Evolutionary conservation across 495 filamentous ascomycete species (phyloP).

Genomic region (Tuber aestivum): DNA sequence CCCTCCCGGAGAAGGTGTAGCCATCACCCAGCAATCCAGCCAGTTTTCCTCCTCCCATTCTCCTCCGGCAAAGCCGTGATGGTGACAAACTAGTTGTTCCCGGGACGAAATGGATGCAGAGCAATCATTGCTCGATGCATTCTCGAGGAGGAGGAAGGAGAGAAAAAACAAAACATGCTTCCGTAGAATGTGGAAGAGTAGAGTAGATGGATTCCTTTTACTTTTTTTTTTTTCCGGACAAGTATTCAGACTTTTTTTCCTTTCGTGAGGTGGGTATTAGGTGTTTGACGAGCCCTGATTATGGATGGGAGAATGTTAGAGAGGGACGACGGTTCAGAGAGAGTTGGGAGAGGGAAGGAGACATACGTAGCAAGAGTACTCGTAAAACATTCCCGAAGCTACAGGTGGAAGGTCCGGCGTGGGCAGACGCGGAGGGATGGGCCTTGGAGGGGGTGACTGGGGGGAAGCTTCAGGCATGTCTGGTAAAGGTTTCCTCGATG

Average conservation of each 20-base stretch:
- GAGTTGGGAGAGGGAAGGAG: not conserved
- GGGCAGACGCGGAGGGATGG: conserved; percentile 22
- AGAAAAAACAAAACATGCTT: not conserved
- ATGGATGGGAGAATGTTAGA: not conserved
- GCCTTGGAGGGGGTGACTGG: conserved; percentile 19
- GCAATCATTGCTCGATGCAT: conserved; percentile 4
- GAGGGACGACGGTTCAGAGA: not conserved
- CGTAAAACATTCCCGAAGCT: conserved; percentile 23
- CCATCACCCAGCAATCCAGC: not conserved
- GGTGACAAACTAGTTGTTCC: not conserved
- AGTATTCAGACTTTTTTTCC: not conserved
- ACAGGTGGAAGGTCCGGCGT: conserved; percentile 32
- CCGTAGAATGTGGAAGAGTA: not conserved
- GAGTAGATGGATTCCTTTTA: not conserved
- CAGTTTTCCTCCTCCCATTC: no score
- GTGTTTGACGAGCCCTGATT: not conserved
- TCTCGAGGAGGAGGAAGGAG: not conserved
- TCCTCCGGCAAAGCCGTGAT: not conserved
- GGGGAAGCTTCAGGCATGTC: conserved; percentile 25
- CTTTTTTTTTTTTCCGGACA: not conserved
- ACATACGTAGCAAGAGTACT: conserved; percentile 25
- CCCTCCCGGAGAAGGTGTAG: not conserved
- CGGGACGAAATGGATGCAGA: not conserved
- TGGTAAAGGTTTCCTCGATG: not conserved
- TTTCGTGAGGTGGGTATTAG: not conserved